These are phyloP conservation scores for Ophiobolus disseminans DNA, from an alignment of 2,329 filamentous ascomycete species.

Conservation along the genomic window DNA sequence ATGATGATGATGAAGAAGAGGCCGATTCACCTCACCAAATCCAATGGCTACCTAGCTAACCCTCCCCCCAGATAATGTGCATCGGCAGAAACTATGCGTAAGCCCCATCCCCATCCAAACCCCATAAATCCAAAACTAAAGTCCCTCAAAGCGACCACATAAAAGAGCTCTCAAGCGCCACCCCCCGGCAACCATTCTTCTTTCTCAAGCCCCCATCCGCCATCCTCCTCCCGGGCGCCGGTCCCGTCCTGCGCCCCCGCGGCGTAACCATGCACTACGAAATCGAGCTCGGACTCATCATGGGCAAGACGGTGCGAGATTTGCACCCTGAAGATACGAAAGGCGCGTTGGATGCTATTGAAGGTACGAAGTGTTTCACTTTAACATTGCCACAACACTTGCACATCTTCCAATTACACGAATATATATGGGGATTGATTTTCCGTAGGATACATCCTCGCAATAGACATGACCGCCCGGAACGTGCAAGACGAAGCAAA, in stretches of 20 bases:
- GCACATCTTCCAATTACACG: background rate
- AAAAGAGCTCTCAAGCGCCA: constrained; percentile 83
- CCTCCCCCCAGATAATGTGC: constrained; percentile 73
- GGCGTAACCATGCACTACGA: constrained; percentile 93
- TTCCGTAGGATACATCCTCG: constrained; percentile 79
- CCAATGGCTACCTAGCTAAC: too few species aligned
- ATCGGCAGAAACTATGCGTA: constrained; percentile 97
- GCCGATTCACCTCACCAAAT: background rate
- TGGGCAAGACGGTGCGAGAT: constrained; percentile 81
- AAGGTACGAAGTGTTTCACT: constrained; percentile 60
- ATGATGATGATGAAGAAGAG: background rate
- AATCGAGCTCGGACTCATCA: constrained; percentile 88
- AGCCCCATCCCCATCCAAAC: constrained; percentile 46
- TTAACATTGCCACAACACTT: background rate
- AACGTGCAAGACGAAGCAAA: constrained; percentile 97
- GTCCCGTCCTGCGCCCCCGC: constrained; percentile 80
- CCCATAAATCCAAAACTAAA: background rate
- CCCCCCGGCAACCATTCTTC: constrained; percentile 97
- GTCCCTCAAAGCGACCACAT: constrained; percentile 77
- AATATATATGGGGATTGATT: background rate
- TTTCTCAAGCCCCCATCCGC: constrained; percentile 94
- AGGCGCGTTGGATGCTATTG: constrained; percentile 81
- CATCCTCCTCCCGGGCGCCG: constrained; percentile 78
- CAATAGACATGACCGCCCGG: constrained; percentile 96
- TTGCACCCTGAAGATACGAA: constrained; percentile 75